Percentiles rank a stretch among this genome's conserved stretches.
These are phyloP conservation scores for Discostella stelligeroides DNA, from an alignment of 108 stramenopile genomes.

Conservation along the genomic window DNA sequence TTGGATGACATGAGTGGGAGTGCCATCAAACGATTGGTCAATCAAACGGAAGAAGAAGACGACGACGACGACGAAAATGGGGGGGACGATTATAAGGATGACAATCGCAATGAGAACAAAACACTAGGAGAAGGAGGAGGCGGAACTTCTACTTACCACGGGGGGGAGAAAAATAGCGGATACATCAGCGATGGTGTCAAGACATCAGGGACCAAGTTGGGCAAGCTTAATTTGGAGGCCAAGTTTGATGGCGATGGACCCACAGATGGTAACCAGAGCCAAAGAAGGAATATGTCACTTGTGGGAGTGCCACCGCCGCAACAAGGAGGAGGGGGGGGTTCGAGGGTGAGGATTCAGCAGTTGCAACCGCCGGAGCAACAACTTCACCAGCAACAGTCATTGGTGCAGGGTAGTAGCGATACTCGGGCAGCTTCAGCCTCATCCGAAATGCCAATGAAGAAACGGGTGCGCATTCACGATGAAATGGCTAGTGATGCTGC, in stretches of 20 bases:
- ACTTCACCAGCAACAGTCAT: not conserved
- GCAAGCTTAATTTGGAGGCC: constrained; percentile 27
- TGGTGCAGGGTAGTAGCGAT: not conserved
- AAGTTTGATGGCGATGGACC: constrained; percentile 16
- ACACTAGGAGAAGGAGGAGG: no score
- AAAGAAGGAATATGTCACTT: not conserved
- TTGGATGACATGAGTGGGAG: constrained; percentile 36
- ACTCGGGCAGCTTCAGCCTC: not conserved
- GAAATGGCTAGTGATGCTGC: not conserved
- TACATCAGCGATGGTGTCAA: not conserved
- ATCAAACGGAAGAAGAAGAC: constrained; percentile 2
- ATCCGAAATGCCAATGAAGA: constrained; percentile 4
- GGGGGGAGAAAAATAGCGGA: constrained; percentile 3
- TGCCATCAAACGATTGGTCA: constrained; percentile 18
- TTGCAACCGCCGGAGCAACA: not conserved
- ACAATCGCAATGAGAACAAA: no score
- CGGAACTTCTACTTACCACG: no score
- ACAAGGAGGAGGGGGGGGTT: not conserved
- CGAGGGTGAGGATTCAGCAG: not conserved
- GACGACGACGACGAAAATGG: not conserved
- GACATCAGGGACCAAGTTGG: constrained; percentile 6
- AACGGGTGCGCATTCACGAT: constrained; percentile 11
- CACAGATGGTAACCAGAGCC: not conserved
- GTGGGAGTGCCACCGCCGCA: not conserved
- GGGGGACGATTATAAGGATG: no score